Evolutionary conservation across 2,329 filamentous ascomycete genomes (phyloP), one percentile per base, ranked within the genome.

Genomic region (Apiospora aurea): DNA sequence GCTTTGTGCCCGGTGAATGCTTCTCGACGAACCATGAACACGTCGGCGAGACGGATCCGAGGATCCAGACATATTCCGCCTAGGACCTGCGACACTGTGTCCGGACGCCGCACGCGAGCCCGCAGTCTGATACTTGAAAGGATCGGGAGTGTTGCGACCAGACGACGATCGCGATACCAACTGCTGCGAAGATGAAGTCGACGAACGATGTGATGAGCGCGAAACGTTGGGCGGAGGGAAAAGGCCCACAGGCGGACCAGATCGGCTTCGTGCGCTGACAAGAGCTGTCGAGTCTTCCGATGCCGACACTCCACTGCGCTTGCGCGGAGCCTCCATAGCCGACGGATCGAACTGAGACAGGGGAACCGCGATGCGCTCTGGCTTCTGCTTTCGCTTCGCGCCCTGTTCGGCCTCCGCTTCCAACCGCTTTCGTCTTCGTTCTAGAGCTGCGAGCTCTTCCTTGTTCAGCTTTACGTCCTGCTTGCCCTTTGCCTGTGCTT

Each of bases 371-470:
- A 89, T 82, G 34, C 88, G 85, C 71, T 86, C 82, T 70, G 86
- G 83, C 75, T 82, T 81, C 88, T 94, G 77, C 74, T 76, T 79
- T 78, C 68, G 69, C 47, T 76, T 79, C 73, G 79, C 79, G 53
- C 83, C 80, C 57, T 84, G 83, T 46, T 44, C 64, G 14, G 66
- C 66, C 34, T 84, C 83, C 46, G 85, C 84, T 75, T 87, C 85
- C 77, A 90, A 83, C 72, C 91, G 89, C 80, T 90, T 89, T 74
- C 88, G 84, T 77, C 88, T 87, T 74, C 91, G 89, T 79, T 96
- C 92, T 76, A 97, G 86, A 67, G 94, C 95, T 74, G 92, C 92
- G 76, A 97, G 85, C 81, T 98, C 95, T 70, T 93, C 90, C 78
- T 91, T 89, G 76, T 89, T 94, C 74, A 98, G 87, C 80, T 92